Base-by-base conservation (phyloP, 805 yeast genomes). In the Pichia heedii region DNA sequence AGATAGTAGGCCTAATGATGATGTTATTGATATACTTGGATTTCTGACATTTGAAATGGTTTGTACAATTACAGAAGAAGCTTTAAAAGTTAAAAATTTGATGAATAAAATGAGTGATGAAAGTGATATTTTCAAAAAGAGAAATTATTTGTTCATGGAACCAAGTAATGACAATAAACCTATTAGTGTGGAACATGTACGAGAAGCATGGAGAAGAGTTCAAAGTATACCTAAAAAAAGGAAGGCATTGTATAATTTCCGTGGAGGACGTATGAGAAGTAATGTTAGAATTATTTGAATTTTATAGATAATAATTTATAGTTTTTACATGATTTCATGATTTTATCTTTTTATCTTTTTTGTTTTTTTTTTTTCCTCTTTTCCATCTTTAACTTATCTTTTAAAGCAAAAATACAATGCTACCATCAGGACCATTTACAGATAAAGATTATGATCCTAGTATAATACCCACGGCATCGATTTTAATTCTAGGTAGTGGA, bases 21-120 rank as follows among this genome's bases (percentile, higher is more conserved):
- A 93, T 68, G 96, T 93, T 22, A 81, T 93, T 51, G 98, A 93
- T 68, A 93, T 90, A 33, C 67, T 93, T 29, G 98, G 98, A 22
- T 93, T 93, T 57, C 65, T 93, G 43, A 93, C 98, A 1, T 93
- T 93, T 67, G 98, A 93, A 61, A 88, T 90, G 61, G 98, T 93
- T 3, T 94, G 97, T 56, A 81, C 90, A 9, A 65, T 93, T 41
- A 93, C 98, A 0, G 97, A 90, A 63, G 84, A 81, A 54, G 97
- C 97, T 1, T 70, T 90, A 60, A 76, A 73, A 46, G 80, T 93
- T 29, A 88, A 89, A 40, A 44, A 41, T 19, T 71, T 76, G 22
- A 88, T 85, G 56, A 46, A 43, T 18, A 58, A 50, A 61, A 45
- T 55, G 66, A 56, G 39, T 11, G 45, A 41, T 6, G 46, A 44